A percentile compares a stretch with the other conserved stretches of the same genome.
phyloP scores from a whole-genome alignment of 805 yeast genomes.

The Pichia scutulata region DNA sequence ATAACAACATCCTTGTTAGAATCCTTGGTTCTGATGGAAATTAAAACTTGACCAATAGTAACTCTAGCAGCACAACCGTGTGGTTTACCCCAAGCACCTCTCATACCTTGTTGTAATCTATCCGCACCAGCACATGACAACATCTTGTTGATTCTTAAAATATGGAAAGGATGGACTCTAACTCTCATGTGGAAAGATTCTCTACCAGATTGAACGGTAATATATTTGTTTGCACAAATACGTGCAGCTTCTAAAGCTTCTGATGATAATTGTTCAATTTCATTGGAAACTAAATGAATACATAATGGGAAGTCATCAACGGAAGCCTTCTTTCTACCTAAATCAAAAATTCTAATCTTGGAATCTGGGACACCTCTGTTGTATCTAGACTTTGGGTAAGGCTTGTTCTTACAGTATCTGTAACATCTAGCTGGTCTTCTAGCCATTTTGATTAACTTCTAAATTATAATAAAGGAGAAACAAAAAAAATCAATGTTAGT shows the following conservation, averaged over 20 bases:
- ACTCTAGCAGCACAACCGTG: constrained; percentile 99
- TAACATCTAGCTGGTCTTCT: constrained; percentile 99
- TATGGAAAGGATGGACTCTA: constrained; percentile 99
- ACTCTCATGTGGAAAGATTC: constrained; percentile 99
- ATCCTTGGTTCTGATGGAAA: constrained; percentile 98
- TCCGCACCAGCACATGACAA: constrained; percentile 99
- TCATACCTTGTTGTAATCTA: constrained; percentile 99
- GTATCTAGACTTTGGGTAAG: constrained; percentile 99
- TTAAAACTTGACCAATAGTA: constrained; percentile 94
- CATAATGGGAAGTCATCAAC: constrained; percentile 99
- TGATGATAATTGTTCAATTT: constrained; percentile 97
- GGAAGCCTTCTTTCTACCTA: constrained; percentile 99
- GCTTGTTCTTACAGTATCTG: constrained; percentile 99
- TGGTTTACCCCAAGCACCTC: constrained; percentile 99
- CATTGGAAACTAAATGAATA: constrained; percentile 98
- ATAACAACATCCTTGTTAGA: constrained; percentile 93
- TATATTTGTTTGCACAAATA: constrained; percentile 99
- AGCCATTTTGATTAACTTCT: constrained; percentile 71
- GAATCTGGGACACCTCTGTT: constrained; percentile 99
- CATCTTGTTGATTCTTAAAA: constrained; percentile 99
- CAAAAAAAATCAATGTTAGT: constrained; percentile 10
- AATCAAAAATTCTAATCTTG: constrained; percentile 97
- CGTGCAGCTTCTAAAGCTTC: constrained; percentile 99
- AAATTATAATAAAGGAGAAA: background rate
- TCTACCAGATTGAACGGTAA: constrained; percentile 96